Evolutionary conservation across 2,329 filamentous ascomycete genomes (phyloP), one percentile per base, ranked within the genome.

Genomic region (Karstenula rhodostoma): DNA sequence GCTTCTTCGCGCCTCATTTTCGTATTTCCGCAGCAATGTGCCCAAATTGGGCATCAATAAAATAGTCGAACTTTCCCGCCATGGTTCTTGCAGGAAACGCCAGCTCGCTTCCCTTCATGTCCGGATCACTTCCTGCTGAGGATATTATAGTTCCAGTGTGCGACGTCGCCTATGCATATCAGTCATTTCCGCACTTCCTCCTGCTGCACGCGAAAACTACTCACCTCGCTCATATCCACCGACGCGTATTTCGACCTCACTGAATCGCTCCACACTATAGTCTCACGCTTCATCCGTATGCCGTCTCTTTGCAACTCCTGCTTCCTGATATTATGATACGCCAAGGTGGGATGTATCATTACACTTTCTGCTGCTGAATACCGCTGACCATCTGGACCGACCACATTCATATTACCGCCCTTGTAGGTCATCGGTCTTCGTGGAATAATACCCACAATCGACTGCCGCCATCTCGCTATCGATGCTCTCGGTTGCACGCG

Each of bases 301-400:
- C 55, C 44, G 32, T 60, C 58, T 6, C 35, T 42, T n/a, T 50
- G 40, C 33, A 57, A 32, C 23, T 56, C 55, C 35, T 59, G 46
- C 19, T 52, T 56, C n/a, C 52, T 49, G 19, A 53, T 60, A 32
- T 58, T 35, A 25, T 62, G 57, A 27, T 64, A 59, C 19, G 59
- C 59, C 4, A 60, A n/a, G 3, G 27, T 27, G 6, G 57, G 46
- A n/a, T 58, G 50, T 13, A 62, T 52, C 15, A 64, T 47, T 5
- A 29, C 33, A 37, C 56, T 58, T 19, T 63, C 56, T 7, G 55
- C 52, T 8, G 58, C 49, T 25, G 48, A 48, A 6, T 57, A 53
- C 35, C 58, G 50, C 22, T 52, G 49, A 42, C 29, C 37, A 9
- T 27, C 46, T 7, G 52, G 42, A 23, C 17, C 17, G 23, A 17